Evolutionary conservation across 768 basidiomycete genomes (phyloP).

Genomic region (Leccinum pellstonianum): DNA sequence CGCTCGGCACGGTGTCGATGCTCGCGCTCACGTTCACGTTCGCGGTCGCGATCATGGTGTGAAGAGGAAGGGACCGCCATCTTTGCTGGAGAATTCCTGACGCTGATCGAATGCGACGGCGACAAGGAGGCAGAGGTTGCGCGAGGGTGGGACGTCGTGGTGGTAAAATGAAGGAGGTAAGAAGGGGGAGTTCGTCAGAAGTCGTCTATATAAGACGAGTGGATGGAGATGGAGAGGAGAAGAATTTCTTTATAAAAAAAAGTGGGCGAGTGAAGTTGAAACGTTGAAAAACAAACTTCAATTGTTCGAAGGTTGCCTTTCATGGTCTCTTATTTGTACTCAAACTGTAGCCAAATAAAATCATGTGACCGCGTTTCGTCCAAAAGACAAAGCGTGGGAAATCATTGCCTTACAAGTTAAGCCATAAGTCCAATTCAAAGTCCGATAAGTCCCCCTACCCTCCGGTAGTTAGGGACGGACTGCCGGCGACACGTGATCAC

Average conservation of each 20-base stretch:
- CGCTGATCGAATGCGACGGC: conserved; percentile 62
- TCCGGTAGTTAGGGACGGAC: too few relatives aligned
- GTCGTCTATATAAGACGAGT: conserved; percentile 22
- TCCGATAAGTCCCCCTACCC: too few relatives aligned
- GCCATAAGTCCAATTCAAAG: too few relatives aligned
- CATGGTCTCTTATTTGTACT: conserved; percentile 27
- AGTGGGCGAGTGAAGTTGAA: neutral
- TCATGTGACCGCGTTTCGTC: conserved; percentile 33
- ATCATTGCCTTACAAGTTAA: too few relatives aligned
- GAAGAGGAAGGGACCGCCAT: conserved; percentile 90
- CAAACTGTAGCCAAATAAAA: conserved; percentile 31
- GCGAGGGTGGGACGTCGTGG: conserved; percentile 74
- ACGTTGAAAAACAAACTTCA: conserved; percentile 30
- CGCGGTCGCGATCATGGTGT: conserved; percentile 61
- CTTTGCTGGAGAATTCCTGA: conserved; percentile 45
- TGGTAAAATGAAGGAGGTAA: conserved; percentile 31
- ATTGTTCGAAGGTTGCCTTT: conserved; percentile 30
- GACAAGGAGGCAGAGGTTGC: conserved; percentile 71
- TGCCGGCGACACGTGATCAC: conserved; percentile 8
- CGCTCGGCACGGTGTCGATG: conserved; percentile 59
- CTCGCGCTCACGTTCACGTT: conserved; percentile 51
- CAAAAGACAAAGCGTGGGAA: neutral
- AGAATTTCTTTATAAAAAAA: conserved; percentile 16
- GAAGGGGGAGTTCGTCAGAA: neutral
- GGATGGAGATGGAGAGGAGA: conserved; percentile 10